Base-by-base conservation (phyloP, 1,139 yeast species). In the Ashbya aceris region DNA sequence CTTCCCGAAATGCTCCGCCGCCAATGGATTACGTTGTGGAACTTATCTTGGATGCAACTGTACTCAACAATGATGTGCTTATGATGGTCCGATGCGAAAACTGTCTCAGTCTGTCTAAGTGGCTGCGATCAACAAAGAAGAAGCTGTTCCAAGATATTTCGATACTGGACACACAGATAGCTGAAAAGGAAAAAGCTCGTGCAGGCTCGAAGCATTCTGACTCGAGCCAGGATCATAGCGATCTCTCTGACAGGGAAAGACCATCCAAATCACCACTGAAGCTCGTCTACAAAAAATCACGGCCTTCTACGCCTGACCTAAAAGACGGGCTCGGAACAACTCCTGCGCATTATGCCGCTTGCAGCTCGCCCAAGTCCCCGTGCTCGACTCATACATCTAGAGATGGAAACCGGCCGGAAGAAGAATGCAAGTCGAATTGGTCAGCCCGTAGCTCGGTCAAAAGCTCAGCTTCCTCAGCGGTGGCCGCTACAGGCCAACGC, bases 41-140 rank as follows among this genome's bases (percentile, higher is more conserved):
- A 46, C 57, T 76, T 40, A 72, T 81, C 33, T 74, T 74, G 51
- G 84, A 81, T 50, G 65, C 74, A 1, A 77, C 80, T 1, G 74
- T 78, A 0, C 60, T 79, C 38, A 76, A 75, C 0, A 74, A 77
- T 45, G 89, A 82, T 53, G 67, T 79, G 64, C 77, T 80, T 50
- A 60, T 82, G 46, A 69, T 81, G 71, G 60, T 80, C 38, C 67
- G 87, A 45, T 74, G 83, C 1, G 64, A 73, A 45, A 79, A 79
- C 54, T 79, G 75, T n/a, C 61, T 76, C 39, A 77, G 75, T 43
- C 71, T 79, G 73, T 69, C 77, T 6, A 64, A 64, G 34, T 63
- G 68, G 8, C 62, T 77, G 42, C 61, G 58, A 9, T 55, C 61
- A 31, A 68, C 71, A 38, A 67, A 64, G 43, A 50, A 49, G 33